Evolutionary conservation across 495 filamentous ascomycete species (phyloP), one percentile per base, ranked within the genome.

Genomic region (Penicillium angulare): DNA sequence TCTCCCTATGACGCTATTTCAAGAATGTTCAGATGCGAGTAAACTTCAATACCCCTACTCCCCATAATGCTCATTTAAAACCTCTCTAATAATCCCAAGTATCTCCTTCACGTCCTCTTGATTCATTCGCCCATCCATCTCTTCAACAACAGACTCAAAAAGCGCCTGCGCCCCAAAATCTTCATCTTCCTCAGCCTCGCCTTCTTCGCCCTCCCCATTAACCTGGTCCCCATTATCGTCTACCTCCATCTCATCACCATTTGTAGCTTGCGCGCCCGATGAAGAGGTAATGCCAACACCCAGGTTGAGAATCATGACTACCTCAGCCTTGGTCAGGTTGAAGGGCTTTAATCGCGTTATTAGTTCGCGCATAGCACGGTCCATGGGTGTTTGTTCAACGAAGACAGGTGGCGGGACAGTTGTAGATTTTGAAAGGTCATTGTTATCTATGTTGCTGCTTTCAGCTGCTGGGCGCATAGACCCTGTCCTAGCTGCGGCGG

Each of bases 251-350:
- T 43, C 60, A 13, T 57, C 43, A 7, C 54, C 62, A 50, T 67
- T 57, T 1, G 35, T 44, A 15, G 57, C 60, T 20, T 46, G 55
- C 2, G 48, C 60, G 13, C 52, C 33, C 44, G 36, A 12, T 18
- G 49, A 35, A 1, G 32, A 2, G 9, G 43, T 39, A 4, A 74
- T 2, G 3, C 74, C 74, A n/a, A 77, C 50, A 0, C 74, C 74
- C 34, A 85, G 58, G 55, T 87, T 86, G 5, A 85, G 52, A 29
- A 86, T 81, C 80, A 83, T 86, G 6, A 87, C 59, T 9, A 84
- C 65, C 63, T 87, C 84, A 0, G 76, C 75, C 66, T 87, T 86
- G 18, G 77, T 80, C 31, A 85, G 61, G n/a, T 70, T 67, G 48
- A 69, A 83, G 0, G 74, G 72, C 39, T 69, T 63, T 8, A 83